Evolutionary conservation across 805 yeast genomes (phyloP), one percentile per base, ranked within the genome.

Genomic region (Pichia exigua): DNA sequence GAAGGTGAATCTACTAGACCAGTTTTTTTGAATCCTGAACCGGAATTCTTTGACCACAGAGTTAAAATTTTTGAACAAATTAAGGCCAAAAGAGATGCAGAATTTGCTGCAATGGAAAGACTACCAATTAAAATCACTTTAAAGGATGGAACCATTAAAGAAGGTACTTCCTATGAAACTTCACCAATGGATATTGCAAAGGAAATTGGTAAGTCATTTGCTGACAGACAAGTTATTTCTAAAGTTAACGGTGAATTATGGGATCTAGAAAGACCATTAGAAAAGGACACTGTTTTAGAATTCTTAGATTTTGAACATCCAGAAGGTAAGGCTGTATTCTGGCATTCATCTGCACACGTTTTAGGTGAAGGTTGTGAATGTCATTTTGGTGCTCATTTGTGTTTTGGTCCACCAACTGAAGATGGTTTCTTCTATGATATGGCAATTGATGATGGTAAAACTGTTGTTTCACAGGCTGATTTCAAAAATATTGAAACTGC

Each of bases 271-370:
- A 85, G 99, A 73, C 97, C 97, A 26, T 75, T 94, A 48, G 99
- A 94, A 72, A 71, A 69, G 13, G 85, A 79, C 54, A 75, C 79
- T 54, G 67, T 73, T 26, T 74, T 94, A 57, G 94, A 89, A 67
- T 84, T 90, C 63, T 79, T 89, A 66, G 97, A 91, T 66, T 94
- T 94, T 63, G 95, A 89, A 41, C 77, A 88, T 55, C 87, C 87
- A n/a, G 97, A 91, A 65, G 99, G 98, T 70, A 88, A 85, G 68
- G 82, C 83, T 58, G 98, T 92, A 38, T 94, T 94, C 73, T 94
- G 99, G 99, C 99, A 94, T 70, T 94, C 99, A 2, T 86, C 96
- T 59, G 99, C 99, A 49, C 99, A 94, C 72, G 92, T 94, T 50
- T 75, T 94, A 61, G 99, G 99, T 72, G 99, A 94, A 75, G 92